These are phyloP conservation scores for Mortierella sp. DNA, from an alignment of 371 early-diverging fungal species.

Conservation along the genomic window DNA sequence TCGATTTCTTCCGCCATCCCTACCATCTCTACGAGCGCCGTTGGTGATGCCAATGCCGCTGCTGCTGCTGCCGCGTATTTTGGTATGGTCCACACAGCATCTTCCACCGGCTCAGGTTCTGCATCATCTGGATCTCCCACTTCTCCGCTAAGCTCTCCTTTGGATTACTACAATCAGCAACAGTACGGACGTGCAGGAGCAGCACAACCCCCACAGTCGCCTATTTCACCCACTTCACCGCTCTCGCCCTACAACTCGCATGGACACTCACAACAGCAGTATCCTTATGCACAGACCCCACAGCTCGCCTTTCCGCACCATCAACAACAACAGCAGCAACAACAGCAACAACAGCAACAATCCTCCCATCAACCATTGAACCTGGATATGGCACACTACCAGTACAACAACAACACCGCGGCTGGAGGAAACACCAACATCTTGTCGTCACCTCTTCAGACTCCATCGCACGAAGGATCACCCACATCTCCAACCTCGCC, in stretches of 20 bases:
- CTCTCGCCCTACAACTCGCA: constrained; percentile 1
- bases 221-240: not conserved
- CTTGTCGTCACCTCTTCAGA: constrained; percentile 25
- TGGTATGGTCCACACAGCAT: not conserved
- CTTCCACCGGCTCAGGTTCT: not conserved
- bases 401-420: not conserved
- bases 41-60: not conserved
- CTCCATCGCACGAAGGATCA: constrained; percentile 25
- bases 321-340: not conserved
- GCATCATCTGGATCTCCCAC: not conserved
- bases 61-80: not conserved
- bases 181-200: not conserved
- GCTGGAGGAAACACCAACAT: constrained; percentile 13
- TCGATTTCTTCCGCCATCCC: not conserved
- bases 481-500: constrained; percentile 46
- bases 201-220: not conserved
- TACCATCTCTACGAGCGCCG: not conserved
- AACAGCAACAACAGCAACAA: not conserved
- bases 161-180: not conserved
- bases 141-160: not conserved
- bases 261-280: not conserved
- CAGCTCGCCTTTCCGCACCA: not conserved
- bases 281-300: not conserved
- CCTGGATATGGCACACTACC: constrained; percentile 28
- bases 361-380: constrained; percentile 20